Percentiles rank a stretch among this genome's conserved stretches.
Evolutionary conservation across 2,329 filamentous ascomycete genomes (phyloP).

Genomic region (Aspergillus ruber): DNA sequence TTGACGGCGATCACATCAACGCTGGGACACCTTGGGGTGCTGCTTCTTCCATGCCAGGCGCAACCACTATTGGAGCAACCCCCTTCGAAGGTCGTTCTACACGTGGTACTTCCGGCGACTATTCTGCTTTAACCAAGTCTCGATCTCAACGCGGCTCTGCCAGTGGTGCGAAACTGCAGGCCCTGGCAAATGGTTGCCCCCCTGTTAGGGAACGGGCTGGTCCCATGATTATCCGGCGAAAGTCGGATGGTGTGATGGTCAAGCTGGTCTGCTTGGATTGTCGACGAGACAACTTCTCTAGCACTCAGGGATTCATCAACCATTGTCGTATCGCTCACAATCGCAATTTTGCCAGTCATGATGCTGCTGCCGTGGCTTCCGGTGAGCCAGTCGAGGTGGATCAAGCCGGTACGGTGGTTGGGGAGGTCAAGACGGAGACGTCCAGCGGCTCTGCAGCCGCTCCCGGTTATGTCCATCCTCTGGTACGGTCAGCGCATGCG

Average conservation of each 20-base stretch:
- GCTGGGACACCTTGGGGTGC: slow-evolving; percentile 13
- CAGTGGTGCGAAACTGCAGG: slow-evolving; percentile 59
- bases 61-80: slow-evolving; percentile 32
- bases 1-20: slow-evolving; percentile 59
- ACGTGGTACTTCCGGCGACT: slow-evolving; percentile 64
- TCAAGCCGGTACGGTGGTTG: slow-evolving; percentile 47
- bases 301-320: slow-evolving; percentile 98
- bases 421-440: slow-evolving; percentile 25
- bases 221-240: slow-evolving; percentile 76
- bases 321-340: slow-evolving; percentile 95
- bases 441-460: slow-evolving; percentile 14
- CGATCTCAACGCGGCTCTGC: slow-evolving; percentile 51
- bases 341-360: slow-evolving; percentile 90
- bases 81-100: slow-evolving; percentile 68
- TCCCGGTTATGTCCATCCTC: slow-evolving; percentile 55
- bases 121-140: slow-evolving; percentile 44
- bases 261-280: slow-evolving; percentile 89
- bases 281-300: slow-evolving; percentile 83
- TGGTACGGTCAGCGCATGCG: slow-evolving; percentile 51
- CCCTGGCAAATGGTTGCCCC: slow-evolving; percentile 64
- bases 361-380: slow-evolving; percentile 82
- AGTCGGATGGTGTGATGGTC: slow-evolving; percentile 73
- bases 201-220: slow-evolving; percentile 73
- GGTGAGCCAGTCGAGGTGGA: slow-evolving; percentile 73
- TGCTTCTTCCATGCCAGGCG: neutral